Evolutionary conservation across 1,284 basidiomycete genomes (phyloP).

Genomic region (Puccinia horiana): DNA sequence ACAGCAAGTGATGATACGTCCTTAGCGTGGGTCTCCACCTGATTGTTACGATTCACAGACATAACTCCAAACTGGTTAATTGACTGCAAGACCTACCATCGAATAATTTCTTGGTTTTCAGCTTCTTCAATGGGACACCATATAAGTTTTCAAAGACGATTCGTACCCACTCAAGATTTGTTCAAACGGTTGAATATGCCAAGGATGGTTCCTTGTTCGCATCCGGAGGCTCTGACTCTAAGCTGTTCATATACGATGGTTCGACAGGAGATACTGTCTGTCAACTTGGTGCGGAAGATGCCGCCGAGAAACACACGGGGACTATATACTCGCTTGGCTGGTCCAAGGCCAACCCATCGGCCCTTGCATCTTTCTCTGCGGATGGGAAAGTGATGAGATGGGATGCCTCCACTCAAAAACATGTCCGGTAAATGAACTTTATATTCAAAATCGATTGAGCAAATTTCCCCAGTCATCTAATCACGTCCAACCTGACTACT

Average conservation of each 20-base stretch:
- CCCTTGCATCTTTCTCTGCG: slow-evolving; percentile 76
- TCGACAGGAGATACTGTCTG: slow-evolving; percentile 77
- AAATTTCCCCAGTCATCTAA: background rate
- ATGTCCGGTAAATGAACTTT: slow-evolving; percentile 13
- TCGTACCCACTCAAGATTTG: slow-evolving; percentile 86
- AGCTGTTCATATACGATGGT: slow-evolving; percentile 87
- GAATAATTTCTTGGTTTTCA: background rate
- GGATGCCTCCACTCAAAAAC: slow-evolving; percentile 44
- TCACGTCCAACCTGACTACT: background rate
- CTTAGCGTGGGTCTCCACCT: slow-evolving; percentile 66
- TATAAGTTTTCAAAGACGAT: slow-evolving; percentile 82
- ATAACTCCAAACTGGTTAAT: background rate
- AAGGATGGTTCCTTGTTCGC: slow-evolving; percentile 79
- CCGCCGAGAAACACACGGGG: slow-evolving; percentile 63
- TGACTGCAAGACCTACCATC: background rate
- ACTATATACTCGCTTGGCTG: slow-evolving; percentile 59
- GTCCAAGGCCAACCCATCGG: slow-evolving; percentile 67
- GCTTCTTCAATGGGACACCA: slow-evolving; percentile 67
- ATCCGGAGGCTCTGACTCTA: slow-evolving; percentile 87
- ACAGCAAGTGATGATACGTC: slow-evolving; percentile 71
- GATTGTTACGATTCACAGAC: background rate
- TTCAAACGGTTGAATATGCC: slow-evolving; percentile 85
- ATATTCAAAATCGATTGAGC: background rate
- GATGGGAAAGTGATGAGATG: slow-evolving; percentile 87
- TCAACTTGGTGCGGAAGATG: slow-evolving; percentile 71